Evolutionary conservation across 176 grass and related monocot species (phyloP), one percentile per base, ranked within the genome.

Genomic region (Carex pumila): DNA sequence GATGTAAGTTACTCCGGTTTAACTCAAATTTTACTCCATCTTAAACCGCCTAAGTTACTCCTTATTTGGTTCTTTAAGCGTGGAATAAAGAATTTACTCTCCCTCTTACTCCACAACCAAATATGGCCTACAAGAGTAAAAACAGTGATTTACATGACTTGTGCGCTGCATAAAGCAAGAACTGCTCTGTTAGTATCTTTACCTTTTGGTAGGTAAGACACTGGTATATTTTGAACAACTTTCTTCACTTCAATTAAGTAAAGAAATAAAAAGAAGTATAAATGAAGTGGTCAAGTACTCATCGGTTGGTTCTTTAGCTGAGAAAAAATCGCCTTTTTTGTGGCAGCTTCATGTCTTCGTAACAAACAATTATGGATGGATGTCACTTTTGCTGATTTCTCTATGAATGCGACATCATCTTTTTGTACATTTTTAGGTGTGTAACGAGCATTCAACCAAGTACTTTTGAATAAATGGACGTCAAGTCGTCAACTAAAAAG

Each of bases 401-500:
- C 17, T 71, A 19, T 52, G 41, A 75, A 75, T 30, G 49, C 45
- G 47, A 76, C 72, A 76, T 76, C 49, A 55, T 76, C 13, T 76
- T 50, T 73, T 25, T 52, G 43, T 12, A 52, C 18, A 52, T 74
- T 53, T 74, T 76, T 75, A 39, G 34, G 65, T 69, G 14, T 54
- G 47, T 17, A 22, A 76, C 72, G 49, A 55, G 3, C 13, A 11
- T 13, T 30, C 4, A 14, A 53, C 21, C 49, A 76, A 45, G 39
- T 22, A 50, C 18, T 73, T 75, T 47, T 30, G 4, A 54, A 53
- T 54, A 75, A 75, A 75, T 75, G n/a, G 12, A 29, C 21, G 11
- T 75, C 71, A 75, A 75, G 0, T 75, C 70, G n/a, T 73, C 70
- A 73, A 73, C 43, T 49, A 73, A 73, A 75, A 75, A 4, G 43